Base-by-base conservation (phyloP, 2,329 filamentous ascomycete species). In the Sphaerulina populicola region DNA sequence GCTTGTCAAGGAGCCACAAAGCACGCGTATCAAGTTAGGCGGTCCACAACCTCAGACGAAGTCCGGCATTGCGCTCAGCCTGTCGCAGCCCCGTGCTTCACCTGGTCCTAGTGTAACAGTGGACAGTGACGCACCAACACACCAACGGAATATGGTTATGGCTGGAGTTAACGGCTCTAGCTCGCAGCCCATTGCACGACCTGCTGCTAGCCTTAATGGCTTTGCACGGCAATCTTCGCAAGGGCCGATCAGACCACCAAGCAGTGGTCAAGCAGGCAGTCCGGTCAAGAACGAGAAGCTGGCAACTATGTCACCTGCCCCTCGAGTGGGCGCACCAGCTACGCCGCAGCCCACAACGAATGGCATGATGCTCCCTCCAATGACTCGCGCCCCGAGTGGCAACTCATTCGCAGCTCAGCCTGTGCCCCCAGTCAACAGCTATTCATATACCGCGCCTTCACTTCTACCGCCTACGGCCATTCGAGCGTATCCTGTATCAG, bases 1-100 rank as follows among this genome's bases (percentile, higher is more conserved):
- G 42, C 77, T 77, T 50, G 86, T 91, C 14, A 75, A 79, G 44
- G 86, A 93, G 67, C 85, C 88, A 11, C 73, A 78, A 1, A 80
- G 83, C 61, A 80, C 85, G 33, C 88, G 88, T 64, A 85, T 94
- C 62, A 94, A 89, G 69, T 75, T 95, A 50, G 74, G 77, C 37
- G 61, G 66, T 51, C 68, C 49, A 69, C 76, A 64, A 62, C 62
- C 50, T 63, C 68, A 50, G 61, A 23, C 69, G 1, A 69, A 70
- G 49, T 55, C 57, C 12, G 54, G 57, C 21, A 70, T 72, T 66
- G 58, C 68, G 44, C 47, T 69, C 57, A 55, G 69, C 65, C 53
- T 71, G 57, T 58, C 69, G 11, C 62, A 65, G 44, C 57, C 62
- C 33, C 63, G 63, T 23, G 51, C 54, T 43, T 66, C 64, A 10